Evolutionary conservation across 768 basidiomycete species (phyloP), one percentile per base, ranked within the genome.

Genomic region (Strobilomyces confusus): DNA sequence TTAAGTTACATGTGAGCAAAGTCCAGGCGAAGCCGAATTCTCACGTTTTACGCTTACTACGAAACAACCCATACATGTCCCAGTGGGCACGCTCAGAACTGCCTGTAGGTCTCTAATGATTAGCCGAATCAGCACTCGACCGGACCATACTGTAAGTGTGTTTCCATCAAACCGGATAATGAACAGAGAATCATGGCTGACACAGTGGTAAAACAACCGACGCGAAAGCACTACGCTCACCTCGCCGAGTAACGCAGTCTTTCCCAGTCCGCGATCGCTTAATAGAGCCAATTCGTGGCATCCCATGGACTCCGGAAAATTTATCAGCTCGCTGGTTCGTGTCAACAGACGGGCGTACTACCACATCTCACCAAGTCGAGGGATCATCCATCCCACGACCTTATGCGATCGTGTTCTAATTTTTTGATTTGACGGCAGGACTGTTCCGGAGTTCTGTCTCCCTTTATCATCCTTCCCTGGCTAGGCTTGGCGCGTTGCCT

Each of bases 371-470:
- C 60, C 54, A 57, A 57, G 49, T 34, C 57, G 25, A 26, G 36
- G 37, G 48, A 55, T 56, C 48, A 48, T 20, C 29, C 49, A 46
- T 66, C 61, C 48, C 67, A 66, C 62, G 67, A 55, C 64, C 52
- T 37, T 56, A 49, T 55, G 44, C 44, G 54, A 50, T 44, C 42
- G 48, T 55, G 42, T 64, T 62, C 52, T 55, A 51, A 55, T 58
- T 42, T 59, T 45, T 38, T 52, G 48, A 44, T 58, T 44, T 48
- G 60, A 54, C 56, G 60, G 55, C 51, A 60, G 63, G 49, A 44
- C 57, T 53, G 36, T 40, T 53, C 57, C 50, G 19, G 54, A 23
- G 29, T 34, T 44, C 33, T 53, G 32, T 52, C 44, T 44, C 54
- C 64, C 50, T 51, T 52, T 44, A 48, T 43, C 23, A 52, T 15